phyloP scores from a whole-genome alignment of 2,329 filamentous ascomycete genomes.

The Cladosporium sp. region DNA sequence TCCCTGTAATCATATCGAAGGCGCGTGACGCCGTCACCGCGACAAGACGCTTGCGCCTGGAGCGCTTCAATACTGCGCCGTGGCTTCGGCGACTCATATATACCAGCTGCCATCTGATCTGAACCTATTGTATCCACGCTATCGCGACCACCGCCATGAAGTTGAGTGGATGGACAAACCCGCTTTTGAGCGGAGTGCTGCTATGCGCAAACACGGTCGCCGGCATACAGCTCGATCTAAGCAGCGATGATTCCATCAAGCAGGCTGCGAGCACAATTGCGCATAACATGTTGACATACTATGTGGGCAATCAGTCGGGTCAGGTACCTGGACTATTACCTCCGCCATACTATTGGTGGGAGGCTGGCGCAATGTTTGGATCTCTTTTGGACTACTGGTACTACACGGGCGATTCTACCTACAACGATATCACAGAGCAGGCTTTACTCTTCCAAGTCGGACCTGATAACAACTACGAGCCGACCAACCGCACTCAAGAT shows the following conservation, averaged over 20 bases:
- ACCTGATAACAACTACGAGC: slow-evolving; percentile 59
- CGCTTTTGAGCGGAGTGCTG: background rate
- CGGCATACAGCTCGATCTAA: slow-evolving; percentile 17
- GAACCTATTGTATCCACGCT: background rate
- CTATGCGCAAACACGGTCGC: background rate
- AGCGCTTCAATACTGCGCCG: background rate
- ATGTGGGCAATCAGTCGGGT: slow-evolving; percentile 54
- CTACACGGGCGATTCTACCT: slow-evolving; percentile 63
- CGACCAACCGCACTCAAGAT: slow-evolving; percentile 40
- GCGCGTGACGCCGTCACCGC: background rate
- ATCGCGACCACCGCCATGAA: background rate
- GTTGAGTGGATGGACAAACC: background rate
- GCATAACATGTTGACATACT: slow-evolving; percentile 53
- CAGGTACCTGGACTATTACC: slow-evolving; percentile 58
- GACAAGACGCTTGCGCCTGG: background rate
- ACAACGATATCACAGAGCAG: slow-evolving; percentile 59
- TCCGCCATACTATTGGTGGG: slow-evolving; percentile 69
- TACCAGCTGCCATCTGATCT: background rate
- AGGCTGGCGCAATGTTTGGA: slow-evolving; percentile 63
- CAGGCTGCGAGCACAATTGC: slow-evolving; percentile 46
- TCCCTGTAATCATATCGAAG: background rate
- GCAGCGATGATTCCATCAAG: slow-evolving; percentile 43
- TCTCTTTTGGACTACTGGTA: slow-evolving; percentile 71
- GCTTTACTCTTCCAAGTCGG: slow-evolving; percentile 62
- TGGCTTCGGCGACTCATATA: background rate